phyloP scores from a whole-genome alignment of 768 basidiomycete genomes.

The Leccinum subgranulosum region DNA sequence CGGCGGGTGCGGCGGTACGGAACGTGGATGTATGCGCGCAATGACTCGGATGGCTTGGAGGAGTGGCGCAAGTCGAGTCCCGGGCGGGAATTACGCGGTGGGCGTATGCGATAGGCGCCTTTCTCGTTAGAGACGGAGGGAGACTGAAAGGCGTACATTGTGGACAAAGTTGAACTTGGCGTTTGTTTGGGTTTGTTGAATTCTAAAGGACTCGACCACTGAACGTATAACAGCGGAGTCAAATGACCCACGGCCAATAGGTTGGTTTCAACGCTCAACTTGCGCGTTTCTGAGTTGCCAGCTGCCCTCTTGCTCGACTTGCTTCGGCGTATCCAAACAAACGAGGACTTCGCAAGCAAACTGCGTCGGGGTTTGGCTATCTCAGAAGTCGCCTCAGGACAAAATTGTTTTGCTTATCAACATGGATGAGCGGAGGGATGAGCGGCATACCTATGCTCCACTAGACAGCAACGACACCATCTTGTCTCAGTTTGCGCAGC shows the following conservation, averaged over 20 bases:
- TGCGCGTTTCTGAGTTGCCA: neutral
- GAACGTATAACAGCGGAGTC: neutral
- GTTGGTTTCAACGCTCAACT: neutral
- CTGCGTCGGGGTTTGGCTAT: no score
- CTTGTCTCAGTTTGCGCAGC: neutral
- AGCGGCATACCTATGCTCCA: neutral
- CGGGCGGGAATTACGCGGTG: slow-evolving; percentile 30
- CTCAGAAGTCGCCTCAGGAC: neutral
- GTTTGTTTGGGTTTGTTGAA: slow-evolving; percentile 11
- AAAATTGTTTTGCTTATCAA: neutral
- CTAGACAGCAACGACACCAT: neutral
- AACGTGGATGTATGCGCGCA: slow-evolving; percentile 4
- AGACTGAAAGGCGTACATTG: slow-evolving; percentile 38
- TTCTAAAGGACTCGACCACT: no score
- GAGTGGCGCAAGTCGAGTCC: slow-evolving; percentile 20
- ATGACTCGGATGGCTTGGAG: slow-evolving; percentile 3
- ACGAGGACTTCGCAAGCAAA: neutral
- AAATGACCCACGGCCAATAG: neutral
- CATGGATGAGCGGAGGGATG: neutral
- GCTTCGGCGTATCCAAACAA: neutral
- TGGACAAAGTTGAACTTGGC: neutral
- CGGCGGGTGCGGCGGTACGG: slow-evolving; percentile 30
- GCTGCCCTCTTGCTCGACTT: neutral
- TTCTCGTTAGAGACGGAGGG: slow-evolving; percentile 66
- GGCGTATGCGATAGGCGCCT: slow-evolving; percentile 63